Base-by-base conservation (phyloP, 2,329 filamentous ascomycete genomes). In the Aspergillus alliaceus region DNA sequence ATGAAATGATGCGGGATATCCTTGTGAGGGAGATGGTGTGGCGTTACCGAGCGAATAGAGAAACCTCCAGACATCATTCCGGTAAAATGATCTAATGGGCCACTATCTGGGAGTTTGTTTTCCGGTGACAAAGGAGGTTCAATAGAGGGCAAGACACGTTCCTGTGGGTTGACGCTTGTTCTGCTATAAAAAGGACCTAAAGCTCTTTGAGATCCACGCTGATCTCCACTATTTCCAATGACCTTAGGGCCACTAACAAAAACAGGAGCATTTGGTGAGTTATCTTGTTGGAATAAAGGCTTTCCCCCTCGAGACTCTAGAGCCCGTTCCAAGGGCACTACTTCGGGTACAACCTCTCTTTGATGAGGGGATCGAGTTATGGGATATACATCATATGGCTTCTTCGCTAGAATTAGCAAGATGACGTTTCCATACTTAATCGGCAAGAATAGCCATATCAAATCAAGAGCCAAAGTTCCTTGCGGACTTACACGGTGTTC, bases 101-200 rank as follows among this genome's bases (percentile, higher is more conserved):
- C 60, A 58, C 54, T 57, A 42, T 66, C 66, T 51, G 61, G 57
- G 14, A 59, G 61, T 57, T 66, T 68, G 56, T 54, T 64, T 39
- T 70, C 64, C 50, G 52, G 25, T 35, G 66, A 53, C 50, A 63
- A 56, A 37, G 66, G 64, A 52, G 50, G 55, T 57, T 77, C 74
- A 61, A 77, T 75, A 32, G 74, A 76, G 15, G 72, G 74, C 14
- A 75, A 58, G 47, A 68, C 66, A 44, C 61, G 66, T 49, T 72
- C 68, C 64, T 69, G 70, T 35, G 61, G 59, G 51, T 62, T 65
- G 42, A 59, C 48, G 37, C 49, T 62, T 51, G 59, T 39, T 44
- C 62, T 60, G 51, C 55, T 46, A 48, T 61, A 60, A 51, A 57
- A 59, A 37, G 63, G 53, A 42, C 47, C 56, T 27, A 59, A 49